These are phyloP conservation scores for Cucurbita maxima DNA, from an alignment of 306 rosid species.

Conservation along the genomic window DNA sequence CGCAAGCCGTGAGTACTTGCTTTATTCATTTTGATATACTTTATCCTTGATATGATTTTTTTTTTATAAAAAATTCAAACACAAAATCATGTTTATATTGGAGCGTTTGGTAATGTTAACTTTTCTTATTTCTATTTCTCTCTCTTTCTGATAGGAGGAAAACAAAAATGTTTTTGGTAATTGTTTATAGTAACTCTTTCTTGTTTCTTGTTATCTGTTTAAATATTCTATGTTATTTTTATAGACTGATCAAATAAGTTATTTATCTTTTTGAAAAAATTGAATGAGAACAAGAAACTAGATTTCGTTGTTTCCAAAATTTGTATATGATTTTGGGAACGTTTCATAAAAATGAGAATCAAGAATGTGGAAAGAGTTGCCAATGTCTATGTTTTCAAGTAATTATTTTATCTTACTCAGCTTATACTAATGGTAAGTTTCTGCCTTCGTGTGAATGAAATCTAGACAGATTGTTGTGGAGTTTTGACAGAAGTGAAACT, in stretches of 20 bases:
- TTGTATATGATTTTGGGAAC: neutral
- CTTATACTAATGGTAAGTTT: neutral
- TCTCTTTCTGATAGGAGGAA: neutral
- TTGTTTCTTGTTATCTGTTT: neutral
- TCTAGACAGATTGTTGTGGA: neutral
- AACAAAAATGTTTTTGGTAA: neutral
- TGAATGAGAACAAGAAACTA: neutral
- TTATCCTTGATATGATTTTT: neutral
- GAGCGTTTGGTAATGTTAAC: neutral
- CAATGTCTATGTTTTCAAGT: too few relatives aligned
- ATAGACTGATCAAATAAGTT: neutral
- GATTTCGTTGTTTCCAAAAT: neutral
- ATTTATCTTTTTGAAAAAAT: neutral
- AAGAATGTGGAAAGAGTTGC: too few relatives aligned
- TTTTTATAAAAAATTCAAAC: neutral
- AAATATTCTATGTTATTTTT: neutral
- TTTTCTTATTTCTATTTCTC: neutral
- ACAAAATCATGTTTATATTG: neutral
- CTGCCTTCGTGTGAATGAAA: neutral
- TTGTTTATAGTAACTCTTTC: neutral
- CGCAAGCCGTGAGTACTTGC: constrained; percentile 86
- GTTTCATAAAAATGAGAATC: neutral
- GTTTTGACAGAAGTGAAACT: neutral
- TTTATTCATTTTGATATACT: neutral
- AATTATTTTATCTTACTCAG: neutral